These are phyloP conservation scores for Didymella keratinophila DNA, from an alignment of 2,329 filamentous ascomycete genomes.

Conservation along the genomic window DNA sequence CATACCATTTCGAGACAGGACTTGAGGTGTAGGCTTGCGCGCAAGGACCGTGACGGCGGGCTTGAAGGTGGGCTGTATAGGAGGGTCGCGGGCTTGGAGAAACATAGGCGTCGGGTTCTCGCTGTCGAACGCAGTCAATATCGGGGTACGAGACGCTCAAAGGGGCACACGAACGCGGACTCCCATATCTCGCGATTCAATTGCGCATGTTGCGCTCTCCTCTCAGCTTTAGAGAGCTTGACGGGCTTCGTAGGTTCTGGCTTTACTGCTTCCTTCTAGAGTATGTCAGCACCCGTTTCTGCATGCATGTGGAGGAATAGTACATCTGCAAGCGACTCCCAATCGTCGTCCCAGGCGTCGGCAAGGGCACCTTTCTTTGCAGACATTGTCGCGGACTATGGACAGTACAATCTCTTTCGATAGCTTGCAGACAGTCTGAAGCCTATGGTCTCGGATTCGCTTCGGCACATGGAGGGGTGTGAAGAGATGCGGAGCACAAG, in stretches of 20 bases:
- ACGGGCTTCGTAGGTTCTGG: constrained; percentile 43
- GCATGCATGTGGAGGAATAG: constrained; percentile 19
- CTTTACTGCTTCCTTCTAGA: constrained; percentile 50
- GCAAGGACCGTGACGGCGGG: constrained; percentile 84
- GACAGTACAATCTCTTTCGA: background rate
- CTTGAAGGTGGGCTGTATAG: constrained; percentile 76
- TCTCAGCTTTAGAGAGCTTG: constrained; percentile 76
- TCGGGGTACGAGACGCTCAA: background rate
- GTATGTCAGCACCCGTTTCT: constrained; percentile 28
- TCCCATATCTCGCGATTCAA: constrained; percentile 88
- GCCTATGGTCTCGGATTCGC: background rate
- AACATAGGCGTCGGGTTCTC: constrained; percentile 80
- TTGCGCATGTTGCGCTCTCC: constrained; percentile 80
- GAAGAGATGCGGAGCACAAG: constrained; percentile 22
- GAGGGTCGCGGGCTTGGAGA: constrained; percentile 70
- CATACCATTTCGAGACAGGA: constrained; percentile 66
- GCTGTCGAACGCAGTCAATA: constrained; percentile 54
- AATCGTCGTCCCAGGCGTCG: constrained; percentile 88
- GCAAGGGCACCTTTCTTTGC: constrained; percentile 56
- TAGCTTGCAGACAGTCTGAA: background rate
- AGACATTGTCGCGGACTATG: constrained; percentile 29
- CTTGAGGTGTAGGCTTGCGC: constrained; percentile 73
- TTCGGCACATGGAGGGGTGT: constrained; percentile 16
- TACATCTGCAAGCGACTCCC: constrained; percentile 81
- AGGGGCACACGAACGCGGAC: constrained; percentile 71